Conservation (phyloP, 805 yeast species). For the Scheffersomyces amazonensis region DNA sequence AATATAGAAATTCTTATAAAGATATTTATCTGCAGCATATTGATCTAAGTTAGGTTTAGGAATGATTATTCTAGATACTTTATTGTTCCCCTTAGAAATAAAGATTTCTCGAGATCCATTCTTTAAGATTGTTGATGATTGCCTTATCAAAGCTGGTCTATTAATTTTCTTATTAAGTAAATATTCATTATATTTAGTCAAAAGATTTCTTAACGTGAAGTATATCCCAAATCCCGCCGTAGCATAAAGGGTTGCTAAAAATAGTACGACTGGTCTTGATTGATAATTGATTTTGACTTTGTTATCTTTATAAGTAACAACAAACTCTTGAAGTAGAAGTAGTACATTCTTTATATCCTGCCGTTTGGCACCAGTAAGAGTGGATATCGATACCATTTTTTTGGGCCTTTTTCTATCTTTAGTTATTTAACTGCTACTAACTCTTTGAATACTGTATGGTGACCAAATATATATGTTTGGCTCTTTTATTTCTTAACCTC, state of each 20-base stretch:
- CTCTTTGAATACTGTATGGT: too few species aligned
- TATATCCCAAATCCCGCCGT: constrained; percentile 40
- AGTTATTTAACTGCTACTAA: too few species aligned
- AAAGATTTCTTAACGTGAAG: constrained; percentile 25
- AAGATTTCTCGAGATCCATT: constrained; percentile 47
- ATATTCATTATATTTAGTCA: constrained; percentile 29
- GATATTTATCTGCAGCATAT: constrained; percentile 54
- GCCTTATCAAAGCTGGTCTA: constrained; percentile 38
- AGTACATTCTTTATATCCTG: constrained; percentile 33
- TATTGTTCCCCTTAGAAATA: constrained; percentile 41
- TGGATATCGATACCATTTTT: constrained; percentile 33
- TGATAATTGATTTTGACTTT: constrained; percentile 37
- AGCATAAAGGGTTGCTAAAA: constrained; percentile 36
- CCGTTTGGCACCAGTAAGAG: constrained; percentile 26
- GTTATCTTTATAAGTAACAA: constrained; percentile 31
- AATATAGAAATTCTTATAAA: constrained; percentile 45
- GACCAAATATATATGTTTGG: too few species aligned
- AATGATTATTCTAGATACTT: constrained; percentile 34
- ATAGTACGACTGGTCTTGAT: constrained; percentile 41
- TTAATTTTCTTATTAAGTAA: constrained; percentile 19
- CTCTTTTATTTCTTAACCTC: too few species aligned
- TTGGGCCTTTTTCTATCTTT: too few species aligned
- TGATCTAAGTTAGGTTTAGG: constrained; percentile 47
- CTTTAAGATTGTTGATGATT: constrained; percentile 39
- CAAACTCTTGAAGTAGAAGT: constrained; percentile 33